Evolutionary conservation across 2,329 filamentous ascomycete genomes (phyloP), one percentile per base, ranked within the genome.

Genomic region (Talaromyces pinophilus): DNA sequence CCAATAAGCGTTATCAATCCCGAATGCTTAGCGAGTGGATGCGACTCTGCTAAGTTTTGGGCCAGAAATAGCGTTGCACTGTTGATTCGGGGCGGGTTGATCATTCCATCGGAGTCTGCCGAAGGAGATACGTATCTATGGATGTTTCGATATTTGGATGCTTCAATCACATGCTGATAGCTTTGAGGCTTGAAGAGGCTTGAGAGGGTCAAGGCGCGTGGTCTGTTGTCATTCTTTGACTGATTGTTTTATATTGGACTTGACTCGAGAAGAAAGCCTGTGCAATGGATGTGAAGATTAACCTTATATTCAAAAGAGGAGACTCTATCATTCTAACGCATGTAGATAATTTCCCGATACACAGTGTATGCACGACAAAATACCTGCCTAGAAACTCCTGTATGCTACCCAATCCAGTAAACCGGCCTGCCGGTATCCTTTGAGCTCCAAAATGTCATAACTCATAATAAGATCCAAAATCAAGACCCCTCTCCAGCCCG

Each of bases 11-110:
- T 22, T 15, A 59, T 22, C n/a, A 28, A 59, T 15, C 33, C 10
- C 30, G 33, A 46, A 11, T 46, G 57, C 7, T 60, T 46, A 46
- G 57, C 35, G 22, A 44, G 19, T 46, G 38, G 54, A 57, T 57
- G 54, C 30, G 33, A 60, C 57, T 60, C 38, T 60, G 25, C 40
- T 60, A 57, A 38, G 30, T 22, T 38, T 57, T 38, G 54, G 30
- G 17, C 17, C 54, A 17, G 22, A 22, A 46, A 44, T 46, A 28
- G 42, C 22, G 57, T 44, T 60, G 57, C 28, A 60, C 30, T 28
- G 55, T 59, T 15, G 17, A 40, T 40, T 59, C 33, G 22, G 38
- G 38, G 57, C 40, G 7, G 11, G 13, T 28, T 44, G 17, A 35
- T 44, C 38, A 59, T 22, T 6, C n/a, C 54, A 60, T 60, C 57